These are phyloP conservation scores for Teratosphaeria gauchensis DNA, from an alignment of 2,329 filamentous ascomycete species.

Conservation along the genomic window DNA sequence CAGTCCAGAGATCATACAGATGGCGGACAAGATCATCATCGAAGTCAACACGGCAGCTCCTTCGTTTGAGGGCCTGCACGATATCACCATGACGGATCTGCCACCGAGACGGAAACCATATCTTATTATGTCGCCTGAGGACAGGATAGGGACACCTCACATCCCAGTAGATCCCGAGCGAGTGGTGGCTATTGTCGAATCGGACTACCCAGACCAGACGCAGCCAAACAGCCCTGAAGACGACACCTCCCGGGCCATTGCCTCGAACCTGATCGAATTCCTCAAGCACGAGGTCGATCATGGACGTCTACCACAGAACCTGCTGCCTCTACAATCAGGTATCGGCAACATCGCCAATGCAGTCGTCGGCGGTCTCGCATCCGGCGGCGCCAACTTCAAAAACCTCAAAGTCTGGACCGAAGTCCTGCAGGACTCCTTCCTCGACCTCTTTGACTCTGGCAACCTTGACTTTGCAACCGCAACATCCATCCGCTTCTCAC, in stretches of 20 bases:
- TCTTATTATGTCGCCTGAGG: slow-evolving; percentile 73
- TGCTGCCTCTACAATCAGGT: slow-evolving; percentile 75
- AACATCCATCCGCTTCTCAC: slow-evolving; percentile 82
- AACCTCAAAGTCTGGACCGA: slow-evolving; percentile 91
- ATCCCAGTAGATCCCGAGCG: slow-evolving; percentile 79
- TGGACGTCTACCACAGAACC: slow-evolving; percentile 64
- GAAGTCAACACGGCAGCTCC: slow-evolving; percentile 84
- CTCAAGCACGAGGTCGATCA: slow-evolving; percentile 75
- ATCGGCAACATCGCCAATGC: slow-evolving; percentile 93
- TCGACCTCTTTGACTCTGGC: slow-evolving; percentile 83
- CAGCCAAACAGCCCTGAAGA: slow-evolving; percentile 69
- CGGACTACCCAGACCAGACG: slow-evolving; percentile 70
- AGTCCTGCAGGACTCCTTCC: slow-evolving; percentile 84
- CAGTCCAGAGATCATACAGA: slow-evolving; percentile 72
- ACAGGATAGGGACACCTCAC: slow-evolving; percentile 72
- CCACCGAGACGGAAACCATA: slow-evolving; percentile 76
- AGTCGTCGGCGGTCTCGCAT: slow-evolving; percentile 71
- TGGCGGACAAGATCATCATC: slow-evolving; percentile 88
- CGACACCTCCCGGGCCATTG: slow-evolving; percentile 61
- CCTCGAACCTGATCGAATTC: slow-evolving; percentile 71
- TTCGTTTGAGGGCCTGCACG: slow-evolving; percentile 78
- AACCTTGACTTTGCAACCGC: slow-evolving; percentile 83
- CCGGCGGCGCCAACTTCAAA: slow-evolving; percentile 65
- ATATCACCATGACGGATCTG: slow-evolving; percentile 81
- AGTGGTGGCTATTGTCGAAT: slow-evolving; percentile 76